Evolutionary conservation across 257 asterid species (phyloP).

Genomic region (Scutellaria baicalensis): DNA sequence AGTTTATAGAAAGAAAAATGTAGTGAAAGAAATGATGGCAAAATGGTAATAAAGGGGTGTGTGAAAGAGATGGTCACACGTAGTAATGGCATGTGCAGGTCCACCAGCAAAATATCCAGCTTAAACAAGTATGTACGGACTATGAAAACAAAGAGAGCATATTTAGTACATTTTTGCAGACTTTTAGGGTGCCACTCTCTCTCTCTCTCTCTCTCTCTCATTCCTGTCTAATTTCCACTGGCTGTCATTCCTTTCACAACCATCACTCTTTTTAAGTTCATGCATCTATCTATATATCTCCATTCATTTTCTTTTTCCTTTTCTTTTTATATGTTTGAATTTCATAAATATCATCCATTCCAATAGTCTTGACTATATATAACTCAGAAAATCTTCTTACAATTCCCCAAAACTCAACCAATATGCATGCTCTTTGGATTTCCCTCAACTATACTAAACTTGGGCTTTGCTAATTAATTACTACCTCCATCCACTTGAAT

Average conservation of each 20-base stretch:
- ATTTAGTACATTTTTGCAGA: constrained; percentile 16
- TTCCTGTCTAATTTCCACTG: constrained; percentile 12
- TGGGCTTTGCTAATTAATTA: too few relatives aligned
- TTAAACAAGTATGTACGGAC: constrained; percentile 35
- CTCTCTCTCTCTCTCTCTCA: neutral
- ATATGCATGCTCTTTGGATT: too few relatives aligned
- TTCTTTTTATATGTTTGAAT: too few relatives aligned
- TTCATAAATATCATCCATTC: neutral
- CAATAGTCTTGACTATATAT: too few relatives aligned
- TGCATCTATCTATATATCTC: constrained; percentile 10
- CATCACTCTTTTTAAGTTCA: constrained; percentile 19
- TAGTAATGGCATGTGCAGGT: constrained; percentile 29
- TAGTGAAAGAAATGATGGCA: too few relatives aligned
- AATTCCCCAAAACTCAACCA: neutral
- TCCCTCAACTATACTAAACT: too few relatives aligned
- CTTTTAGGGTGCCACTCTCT: constrained; percentile 15
- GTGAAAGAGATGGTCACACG: neutral
- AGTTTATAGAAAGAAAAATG: too few relatives aligned
- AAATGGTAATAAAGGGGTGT: neutral
- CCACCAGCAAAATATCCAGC: constrained; percentile 9
- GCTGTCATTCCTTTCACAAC: constrained; percentile 4
- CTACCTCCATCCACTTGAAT: too few relatives aligned
- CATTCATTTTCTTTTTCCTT: constrained; percentile 21
- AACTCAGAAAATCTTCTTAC: too few relatives aligned
- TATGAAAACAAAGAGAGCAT: neutral